Conservation (phyloP, 2,329 filamentous ascomycete species). For the Aspergillus pseudoviridinutans region DNA sequence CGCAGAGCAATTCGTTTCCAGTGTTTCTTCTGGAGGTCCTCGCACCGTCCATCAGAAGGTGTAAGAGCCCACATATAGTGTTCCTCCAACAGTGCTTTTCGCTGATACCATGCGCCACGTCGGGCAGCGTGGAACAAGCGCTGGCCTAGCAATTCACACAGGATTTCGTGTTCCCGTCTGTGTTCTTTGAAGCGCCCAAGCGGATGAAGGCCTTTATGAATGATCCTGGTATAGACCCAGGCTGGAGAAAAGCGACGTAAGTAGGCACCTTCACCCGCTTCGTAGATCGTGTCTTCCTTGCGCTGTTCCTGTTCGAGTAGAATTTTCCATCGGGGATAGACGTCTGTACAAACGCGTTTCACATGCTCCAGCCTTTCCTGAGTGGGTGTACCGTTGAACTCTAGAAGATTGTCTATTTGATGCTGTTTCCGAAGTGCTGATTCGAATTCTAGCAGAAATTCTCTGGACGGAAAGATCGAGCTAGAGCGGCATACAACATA, state of each 20-base stretch:
- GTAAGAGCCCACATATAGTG: constrained; percentile 77
- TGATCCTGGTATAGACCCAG: constrained; percentile 88
- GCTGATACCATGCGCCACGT: constrained; percentile 90
- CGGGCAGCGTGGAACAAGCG: constrained; percentile 79
- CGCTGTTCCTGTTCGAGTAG: constrained; percentile 69
- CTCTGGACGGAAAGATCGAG: constrained; percentile 79
- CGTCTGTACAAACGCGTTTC: constrained; percentile 65
- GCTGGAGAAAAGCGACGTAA: constrained; percentile 84
- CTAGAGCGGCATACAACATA: constrained; percentile 87
- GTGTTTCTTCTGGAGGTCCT: constrained; percentile 68
- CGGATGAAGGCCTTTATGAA: constrained; percentile 79
- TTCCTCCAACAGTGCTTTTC: constrained; percentile 89
- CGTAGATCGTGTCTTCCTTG: constrained; percentile 74
- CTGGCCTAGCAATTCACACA: constrained; percentile 73
- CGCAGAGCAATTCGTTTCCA: constrained; percentile 73
- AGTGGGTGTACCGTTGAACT: constrained; percentile 68
- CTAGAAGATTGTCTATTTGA: constrained; percentile 74
- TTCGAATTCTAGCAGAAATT: constrained; percentile 81
- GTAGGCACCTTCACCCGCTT: constrained; percentile 82
- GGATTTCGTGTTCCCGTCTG: constrained; percentile 67
- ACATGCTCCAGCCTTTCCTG: constrained; percentile 64
- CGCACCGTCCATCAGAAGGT: constrained; percentile 44
- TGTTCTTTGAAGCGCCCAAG: constrained; percentile 81
- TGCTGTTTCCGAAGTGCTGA: constrained; percentile 77
- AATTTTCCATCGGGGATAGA: constrained; percentile 76